These are phyloP conservation scores for Syncephalastrum sp. DNA, from an alignment of 371 early-diverging fungal genomes.

Conservation along the genomic window DNA sequence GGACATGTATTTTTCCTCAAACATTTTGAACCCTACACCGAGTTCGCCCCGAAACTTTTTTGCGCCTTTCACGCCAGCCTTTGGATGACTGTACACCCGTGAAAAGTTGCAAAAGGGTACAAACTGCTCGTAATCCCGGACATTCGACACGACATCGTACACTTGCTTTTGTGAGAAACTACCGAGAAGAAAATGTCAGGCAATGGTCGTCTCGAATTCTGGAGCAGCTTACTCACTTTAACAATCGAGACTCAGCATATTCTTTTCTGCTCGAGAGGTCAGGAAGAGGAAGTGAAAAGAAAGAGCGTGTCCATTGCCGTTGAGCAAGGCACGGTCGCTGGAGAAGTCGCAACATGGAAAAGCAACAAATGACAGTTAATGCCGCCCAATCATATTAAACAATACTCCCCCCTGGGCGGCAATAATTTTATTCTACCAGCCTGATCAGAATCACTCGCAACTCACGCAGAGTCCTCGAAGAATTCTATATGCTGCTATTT, in stretches of 20 bases:
- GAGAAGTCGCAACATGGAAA: too few species aligned
- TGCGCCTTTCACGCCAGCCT: slow-evolving; percentile 7
- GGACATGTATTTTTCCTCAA: slow-evolving; percentile 76
- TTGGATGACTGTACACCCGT: slow-evolving; percentile 44
- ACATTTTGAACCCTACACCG: slow-evolving; percentile 71
- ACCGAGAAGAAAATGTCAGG: not conserved
- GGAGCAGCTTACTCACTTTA: slow-evolving; percentile 21
- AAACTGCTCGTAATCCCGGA: slow-evolving; percentile 72
- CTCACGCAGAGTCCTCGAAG: too few species aligned
- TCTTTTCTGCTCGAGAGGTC: slow-evolving; percentile 22
- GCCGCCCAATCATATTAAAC: too few species aligned
- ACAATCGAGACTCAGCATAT: slow-evolving; percentile 28
- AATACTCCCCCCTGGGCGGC: too few species aligned
- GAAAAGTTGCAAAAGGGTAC: slow-evolving; percentile 79
- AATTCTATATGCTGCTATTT: too few species aligned
- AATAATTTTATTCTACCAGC: too few species aligned
- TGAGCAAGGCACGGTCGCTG: too few species aligned
- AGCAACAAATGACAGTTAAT: too few species aligned
- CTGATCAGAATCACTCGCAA: too few species aligned
- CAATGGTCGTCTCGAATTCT: not conserved
- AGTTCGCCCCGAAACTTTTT: slow-evolving; percentile 64
- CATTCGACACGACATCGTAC: slow-evolving; percentile 74
- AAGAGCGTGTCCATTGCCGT: slow-evolving; percentile 14
- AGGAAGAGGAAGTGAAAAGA: slow-evolving; percentile 24
- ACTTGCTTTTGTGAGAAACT: slow-evolving; percentile 76